Percentiles rank a stretch among this genome's conserved stretches.
Evolutionary conservation across 1,284 basidiomycete genomes (phyloP).

Genomic region (Tranzscheliella williamsii): DNA sequence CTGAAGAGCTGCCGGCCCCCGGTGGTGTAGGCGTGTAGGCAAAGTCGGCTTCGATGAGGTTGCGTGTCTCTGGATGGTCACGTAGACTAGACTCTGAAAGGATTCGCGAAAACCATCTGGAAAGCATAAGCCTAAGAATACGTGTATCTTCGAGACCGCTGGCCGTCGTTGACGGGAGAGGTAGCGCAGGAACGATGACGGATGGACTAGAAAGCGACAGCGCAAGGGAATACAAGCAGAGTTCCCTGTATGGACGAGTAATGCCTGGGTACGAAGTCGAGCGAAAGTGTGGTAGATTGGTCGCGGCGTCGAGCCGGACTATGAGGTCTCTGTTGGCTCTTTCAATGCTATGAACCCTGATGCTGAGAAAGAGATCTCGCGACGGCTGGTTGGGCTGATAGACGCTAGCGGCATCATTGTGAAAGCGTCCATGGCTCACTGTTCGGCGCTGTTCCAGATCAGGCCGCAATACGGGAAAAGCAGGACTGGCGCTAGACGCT

Average conservation of each 20-base stretch:
- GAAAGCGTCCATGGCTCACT: slow-evolving; percentile 2
- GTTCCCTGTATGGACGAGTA: slow-evolving; percentile 45
- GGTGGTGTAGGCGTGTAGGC: slow-evolving; percentile 48
- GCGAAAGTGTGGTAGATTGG: slow-evolving; percentile 53
- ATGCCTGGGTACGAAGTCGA: slow-evolving; percentile 38
- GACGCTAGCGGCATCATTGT: slow-evolving; percentile 9
- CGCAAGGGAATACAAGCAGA: slow-evolving; percentile 44
- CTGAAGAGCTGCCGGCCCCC: slow-evolving; percentile 29
- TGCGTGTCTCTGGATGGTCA: slow-evolving; percentile 48
- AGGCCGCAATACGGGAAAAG: too few relatives aligned
- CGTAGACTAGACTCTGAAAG: slow-evolving; percentile 33
- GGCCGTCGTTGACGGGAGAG: slow-evolving; percentile 38
- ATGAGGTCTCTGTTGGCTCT: slow-evolving; percentile 39
- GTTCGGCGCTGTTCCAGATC: slow-evolving; percentile 30
- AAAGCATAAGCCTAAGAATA: slow-evolving; percentile 43
- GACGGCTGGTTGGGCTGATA: slow-evolving; percentile 32
- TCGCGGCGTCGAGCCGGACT: slow-evolving; percentile 42
- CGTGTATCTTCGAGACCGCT: slow-evolving; percentile 41
- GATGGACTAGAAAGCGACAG: slow-evolving; percentile 33
- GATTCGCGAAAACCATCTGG: slow-evolving; percentile 46
- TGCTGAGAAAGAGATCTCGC: slow-evolving; percentile 27
- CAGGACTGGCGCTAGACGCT: too few relatives aligned
- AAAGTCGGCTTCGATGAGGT: slow-evolving; percentile 54
- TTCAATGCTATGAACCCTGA: slow-evolving; percentile 39
- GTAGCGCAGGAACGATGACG: slow-evolving; percentile 48